Conservation (phyloP, 805 yeast species). For the Saccharomycopsis synnaedendra region DNA sequence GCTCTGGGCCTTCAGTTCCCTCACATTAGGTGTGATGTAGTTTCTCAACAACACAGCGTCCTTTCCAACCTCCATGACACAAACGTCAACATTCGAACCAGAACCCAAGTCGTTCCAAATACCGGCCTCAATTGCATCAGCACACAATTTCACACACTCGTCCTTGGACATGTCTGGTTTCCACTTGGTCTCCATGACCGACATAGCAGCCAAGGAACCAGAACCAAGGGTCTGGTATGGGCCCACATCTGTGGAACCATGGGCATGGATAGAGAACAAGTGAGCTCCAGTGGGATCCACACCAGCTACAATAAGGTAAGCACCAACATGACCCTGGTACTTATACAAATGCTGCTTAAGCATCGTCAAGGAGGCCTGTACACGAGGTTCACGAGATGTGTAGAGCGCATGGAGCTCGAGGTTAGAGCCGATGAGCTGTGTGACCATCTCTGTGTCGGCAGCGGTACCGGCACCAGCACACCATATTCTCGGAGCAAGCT, state of each 20-base stretch:
- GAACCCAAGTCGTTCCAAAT: slow-evolving; percentile 99
- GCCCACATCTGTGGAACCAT: slow-evolving; percentile 96
- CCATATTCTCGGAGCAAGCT: slow-evolving; percentile 87
- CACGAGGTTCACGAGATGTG: slow-evolving; percentile 82
- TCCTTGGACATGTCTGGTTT: slow-evolving; percentile 65
- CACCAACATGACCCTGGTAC: slow-evolving; percentile 96
- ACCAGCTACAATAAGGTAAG: slow-evolving; percentile 96
- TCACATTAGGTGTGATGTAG: slow-evolving; percentile 81
- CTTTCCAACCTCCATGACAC: slow-evolving; percentile 91
- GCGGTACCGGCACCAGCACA: slow-evolving; percentile 99
- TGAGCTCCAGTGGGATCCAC: slow-evolving; percentile 95
- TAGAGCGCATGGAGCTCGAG: slow-evolving; percentile 82
- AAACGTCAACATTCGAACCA: slow-evolving; percentile 94
- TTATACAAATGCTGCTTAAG: slow-evolving; percentile 92
- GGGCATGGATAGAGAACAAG: slow-evolving; percentile 88
- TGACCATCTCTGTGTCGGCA: slow-evolving; percentile 97
- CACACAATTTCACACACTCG: slow-evolving; percentile 83
- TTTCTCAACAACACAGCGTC: slow-evolving; percentile 81
- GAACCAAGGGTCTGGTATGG: slow-evolving; percentile 89
- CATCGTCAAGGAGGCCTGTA: slow-evolving; percentile 84
- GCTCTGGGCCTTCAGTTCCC: slow-evolving; percentile 69
- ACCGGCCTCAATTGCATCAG: slow-evolving; percentile 94
- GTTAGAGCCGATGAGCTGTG: slow-evolving; percentile 84
- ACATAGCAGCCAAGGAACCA: slow-evolving; percentile 98
- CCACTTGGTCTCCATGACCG: slow-evolving; percentile 87